Conservation (phyloP, 1,139 yeast species). For the Candida sanyaensis region DNA sequence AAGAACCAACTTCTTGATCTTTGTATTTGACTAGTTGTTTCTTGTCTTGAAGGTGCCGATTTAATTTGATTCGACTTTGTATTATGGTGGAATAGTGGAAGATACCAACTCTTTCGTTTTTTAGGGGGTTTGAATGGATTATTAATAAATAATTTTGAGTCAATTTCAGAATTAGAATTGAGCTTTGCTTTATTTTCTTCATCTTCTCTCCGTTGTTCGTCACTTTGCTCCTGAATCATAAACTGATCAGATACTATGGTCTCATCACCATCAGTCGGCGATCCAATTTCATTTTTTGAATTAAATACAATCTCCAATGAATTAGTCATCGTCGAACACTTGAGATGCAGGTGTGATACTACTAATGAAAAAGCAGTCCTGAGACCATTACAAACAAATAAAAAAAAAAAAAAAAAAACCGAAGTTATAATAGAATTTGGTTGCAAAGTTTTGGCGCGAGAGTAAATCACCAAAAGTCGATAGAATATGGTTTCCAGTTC, state of each 20-base stretch:
- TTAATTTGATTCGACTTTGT: neutral
- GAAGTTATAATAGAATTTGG: too few species aligned
- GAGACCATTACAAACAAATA: too few species aligned
- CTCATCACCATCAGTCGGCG: neutral
- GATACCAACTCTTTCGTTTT: slow-evolving; percentile 1
- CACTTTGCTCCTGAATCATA: neutral
- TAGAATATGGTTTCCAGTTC: too few species aligned
- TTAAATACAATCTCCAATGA: too few species aligned
- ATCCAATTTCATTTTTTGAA: neutral
- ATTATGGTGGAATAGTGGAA: neutral
- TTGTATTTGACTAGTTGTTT: neutral
- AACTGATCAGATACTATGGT: neutral
- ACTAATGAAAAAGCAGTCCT: too few species aligned
- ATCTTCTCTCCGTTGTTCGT: neutral
- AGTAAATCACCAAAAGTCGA: too few species aligned
- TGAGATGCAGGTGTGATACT: too few species aligned
- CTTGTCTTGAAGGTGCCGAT: neutral
- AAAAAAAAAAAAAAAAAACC: too few species aligned
- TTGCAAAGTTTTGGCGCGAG: too few species aligned
- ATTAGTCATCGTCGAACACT: too few species aligned
- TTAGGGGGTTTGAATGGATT: neutral
- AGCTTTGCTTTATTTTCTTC: neutral
- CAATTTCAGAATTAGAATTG: neutral
- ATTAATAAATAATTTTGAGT: neutral
- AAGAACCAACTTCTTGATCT: slow-evolving; percentile 2